Base-by-base conservation (phyloP, 2,329 filamentous ascomycete genomes). In the Claviceps africana region DNA sequence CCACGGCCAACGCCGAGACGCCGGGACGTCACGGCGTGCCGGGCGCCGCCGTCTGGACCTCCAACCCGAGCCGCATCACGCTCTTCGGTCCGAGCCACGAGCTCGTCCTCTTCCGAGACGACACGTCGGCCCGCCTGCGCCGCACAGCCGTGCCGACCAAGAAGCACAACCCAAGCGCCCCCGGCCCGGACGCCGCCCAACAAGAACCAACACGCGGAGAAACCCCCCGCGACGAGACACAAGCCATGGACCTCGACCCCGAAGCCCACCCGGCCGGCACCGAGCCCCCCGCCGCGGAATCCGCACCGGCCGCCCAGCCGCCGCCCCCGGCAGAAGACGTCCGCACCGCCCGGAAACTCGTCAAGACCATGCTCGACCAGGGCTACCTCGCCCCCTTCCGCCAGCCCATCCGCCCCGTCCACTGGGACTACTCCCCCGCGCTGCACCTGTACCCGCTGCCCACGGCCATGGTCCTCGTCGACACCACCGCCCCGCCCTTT, bases 331-430 rank as follows among this genome's bases (percentile, higher is more conserved):
- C 73, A 15, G 69, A 77, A 54, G 78, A 81, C 56, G 62, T 78
- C 21, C 74, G 74, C 51, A 74, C 79, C 7, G 85, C 86, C 8
- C 79, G 85, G 53, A 86, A 87, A 59, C 76, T 97, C 1, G 89
- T 95, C 61, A 94, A 95, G 65, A 95, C 91, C 0, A 66, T 98
- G 10, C 77, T 98, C 8, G 90, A 95, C 59, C 93, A 98, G 69
- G 88, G 88, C 5, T 86, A 88, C 57, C 77, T 98, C 11, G 83
- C 86, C 0, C 93, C 93, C 0, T 98, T 97, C 67, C 82, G 87
- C 0, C 76, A 89, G n/a, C 70, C 81, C 0, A 76, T 81, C 33
- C 79, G 91, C 1, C 93, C 93, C 0, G 79, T 95, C 4, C 80
- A 95, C 58, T 97, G 93, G 93, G 91, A 96, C 67, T 88, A 86